Evolutionary conservation across 768 basidiomycete genomes (phyloP).

Genomic region (Omphalotus guepiniiformis): DNA sequence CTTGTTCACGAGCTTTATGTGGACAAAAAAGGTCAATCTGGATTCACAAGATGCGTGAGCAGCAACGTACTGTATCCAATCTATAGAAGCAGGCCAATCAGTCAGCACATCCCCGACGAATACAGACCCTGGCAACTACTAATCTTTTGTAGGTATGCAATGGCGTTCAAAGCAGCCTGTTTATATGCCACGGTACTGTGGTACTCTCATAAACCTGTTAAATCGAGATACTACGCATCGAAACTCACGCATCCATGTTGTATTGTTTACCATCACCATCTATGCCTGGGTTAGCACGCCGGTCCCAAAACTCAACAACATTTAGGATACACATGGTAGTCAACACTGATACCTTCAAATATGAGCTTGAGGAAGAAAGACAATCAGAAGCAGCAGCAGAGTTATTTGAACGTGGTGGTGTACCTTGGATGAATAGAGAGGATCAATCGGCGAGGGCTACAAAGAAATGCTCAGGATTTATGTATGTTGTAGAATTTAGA

Average conservation of each 20-base stretch:
- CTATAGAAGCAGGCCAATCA: slow-evolving; percentile 25
- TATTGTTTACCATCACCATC: slow-evolving; percentile 75
- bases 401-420: too few species aligned
- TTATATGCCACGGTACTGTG: slow-evolving; percentile 71
- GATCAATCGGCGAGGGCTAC: slow-evolving; percentile 72
- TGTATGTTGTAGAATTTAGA: not conserved
- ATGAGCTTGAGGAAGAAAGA: slow-evolving; percentile 39
- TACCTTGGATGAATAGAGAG: slow-evolving; percentile 67
- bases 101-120: not conserved
- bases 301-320: too few species aligned
- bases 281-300: too few species aligned
- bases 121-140: not conserved
- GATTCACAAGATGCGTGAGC: not conserved
- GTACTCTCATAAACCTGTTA: not conserved
- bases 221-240: not conserved
- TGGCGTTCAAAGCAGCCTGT: slow-evolving; percentile 73
- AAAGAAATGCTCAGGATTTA: not conserved
- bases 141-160: slow-evolving; percentile 68
- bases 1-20: slow-evolving; percentile 66
- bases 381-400: slow-evolving; percentile 1
- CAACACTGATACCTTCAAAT: slow-evolving; percentile 74
- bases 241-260: slow-evolving; percentile 66
- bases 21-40: not conserved
- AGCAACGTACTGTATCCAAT: slow-evolving; percentile 65
- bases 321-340: slow-evolving; percentile 50